phyloP scores from a whole-genome alignment of 2,329 filamentous ascomycete genomes.

The Fusarium sarcochroum region DNA sequence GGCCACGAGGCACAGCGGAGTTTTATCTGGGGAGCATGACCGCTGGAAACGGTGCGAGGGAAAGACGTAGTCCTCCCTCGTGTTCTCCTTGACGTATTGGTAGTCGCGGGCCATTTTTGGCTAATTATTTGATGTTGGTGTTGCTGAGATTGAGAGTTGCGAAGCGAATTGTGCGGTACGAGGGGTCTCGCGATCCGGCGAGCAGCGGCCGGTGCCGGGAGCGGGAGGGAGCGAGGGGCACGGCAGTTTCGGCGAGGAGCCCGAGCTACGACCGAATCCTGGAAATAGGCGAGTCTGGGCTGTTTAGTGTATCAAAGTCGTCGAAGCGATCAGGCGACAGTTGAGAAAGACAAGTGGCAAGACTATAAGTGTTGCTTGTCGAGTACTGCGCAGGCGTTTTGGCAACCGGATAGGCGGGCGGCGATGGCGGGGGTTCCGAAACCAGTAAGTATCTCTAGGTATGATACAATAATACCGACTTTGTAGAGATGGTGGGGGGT shows the following conservation, averaged over 20 bases:
- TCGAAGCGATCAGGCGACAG: conserved; percentile 5
- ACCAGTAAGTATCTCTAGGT: conserved; percentile 20
- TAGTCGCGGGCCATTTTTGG: conserved; percentile 51
- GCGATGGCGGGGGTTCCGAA: conserved; percentile 37
- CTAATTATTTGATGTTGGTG: conserved; percentile 8
- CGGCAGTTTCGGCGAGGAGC: conserved; percentile 35
- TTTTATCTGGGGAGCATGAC: conserved; percentile 68
- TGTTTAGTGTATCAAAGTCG: neutral
- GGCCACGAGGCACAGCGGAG: conserved; percentile 76
- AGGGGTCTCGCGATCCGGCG: conserved; percentile 36
- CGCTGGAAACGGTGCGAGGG: conserved; percentile 71
- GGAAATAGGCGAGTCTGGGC: neutral
- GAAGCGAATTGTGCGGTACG: conserved; percentile 23
- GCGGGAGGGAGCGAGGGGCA: conserved; percentile 33
- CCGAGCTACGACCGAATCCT: conserved; percentile 32
- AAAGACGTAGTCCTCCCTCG: conserved; percentile 67
- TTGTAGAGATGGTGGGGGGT: conserved; percentile 3
- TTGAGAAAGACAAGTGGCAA: conserved; percentile 21
- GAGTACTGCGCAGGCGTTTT: conserved; percentile 16
- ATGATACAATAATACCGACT: conserved; percentile 26
- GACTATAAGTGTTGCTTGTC: conserved; percentile 17
- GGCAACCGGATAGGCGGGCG: conserved; percentile 21
- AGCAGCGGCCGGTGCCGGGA: conserved; percentile 36
- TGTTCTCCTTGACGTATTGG: conserved; percentile 54
- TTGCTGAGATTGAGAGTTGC: conserved; percentile 19